Evolutionary conservation across 768 basidiomycete species (phyloP).

Genomic region (Ramaria sp.): DNA sequence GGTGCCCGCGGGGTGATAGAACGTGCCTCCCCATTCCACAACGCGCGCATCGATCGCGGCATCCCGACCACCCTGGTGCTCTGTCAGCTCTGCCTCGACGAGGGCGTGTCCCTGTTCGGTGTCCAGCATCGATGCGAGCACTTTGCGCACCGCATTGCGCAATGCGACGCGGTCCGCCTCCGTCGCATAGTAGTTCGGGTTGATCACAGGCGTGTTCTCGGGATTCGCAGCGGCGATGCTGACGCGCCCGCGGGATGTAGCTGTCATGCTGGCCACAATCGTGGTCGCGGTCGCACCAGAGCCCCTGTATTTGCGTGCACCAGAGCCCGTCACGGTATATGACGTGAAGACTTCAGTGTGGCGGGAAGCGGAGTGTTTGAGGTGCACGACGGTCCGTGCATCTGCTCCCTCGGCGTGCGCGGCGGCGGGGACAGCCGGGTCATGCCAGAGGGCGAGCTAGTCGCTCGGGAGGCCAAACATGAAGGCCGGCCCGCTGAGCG

Average conservation of each 20-base stretch:
- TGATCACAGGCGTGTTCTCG: not conserved
- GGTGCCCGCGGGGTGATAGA: not conserved
- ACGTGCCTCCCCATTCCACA: not conserved
- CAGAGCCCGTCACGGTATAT: not conserved
- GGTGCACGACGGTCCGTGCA: not conserved
- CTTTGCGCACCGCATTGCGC: not conserved
- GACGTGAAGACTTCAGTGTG: not conserved
- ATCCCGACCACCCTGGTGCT: constrained; percentile 37
- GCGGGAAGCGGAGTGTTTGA: not conserved
- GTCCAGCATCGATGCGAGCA: not conserved
- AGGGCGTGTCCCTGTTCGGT: not conserved
- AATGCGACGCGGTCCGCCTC: not conserved
- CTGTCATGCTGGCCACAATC: not conserved
- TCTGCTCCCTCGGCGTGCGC: not conserved
- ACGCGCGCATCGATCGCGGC: constrained; percentile 15
- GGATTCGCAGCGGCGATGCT: not conserved
- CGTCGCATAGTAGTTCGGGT: not conserved
- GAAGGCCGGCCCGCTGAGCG: not conserved
- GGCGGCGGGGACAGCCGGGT: not conserved
- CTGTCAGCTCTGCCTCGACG: not conserved
- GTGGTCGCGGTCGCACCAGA: not conserved
- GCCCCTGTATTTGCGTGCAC: not conserved
- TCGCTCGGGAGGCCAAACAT: not conserved
- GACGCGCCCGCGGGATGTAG: not conserved
- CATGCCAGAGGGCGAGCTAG: not conserved